phyloP scores from a whole-genome alignment of 202 grass and related monocot species.

The Dendrocalamus latiflorus region DNA sequence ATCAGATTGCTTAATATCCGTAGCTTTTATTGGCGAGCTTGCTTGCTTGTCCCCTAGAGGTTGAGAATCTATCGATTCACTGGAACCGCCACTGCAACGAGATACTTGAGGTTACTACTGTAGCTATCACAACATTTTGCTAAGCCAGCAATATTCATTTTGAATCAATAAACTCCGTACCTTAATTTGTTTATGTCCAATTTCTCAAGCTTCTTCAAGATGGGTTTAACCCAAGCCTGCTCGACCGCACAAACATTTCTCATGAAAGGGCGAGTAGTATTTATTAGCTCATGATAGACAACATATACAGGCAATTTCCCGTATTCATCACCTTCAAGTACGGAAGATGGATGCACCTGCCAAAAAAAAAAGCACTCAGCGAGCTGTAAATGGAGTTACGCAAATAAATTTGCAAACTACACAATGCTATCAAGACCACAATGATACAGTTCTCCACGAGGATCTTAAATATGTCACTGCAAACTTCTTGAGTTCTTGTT shows the following conservation, averaged over 20 bases:
- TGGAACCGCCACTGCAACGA: conserved; percentile 57
- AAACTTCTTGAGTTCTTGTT: not conserved
- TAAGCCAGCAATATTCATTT: not conserved
- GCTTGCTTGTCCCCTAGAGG: conserved; percentile 11
- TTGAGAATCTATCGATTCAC: conserved; percentile 13
- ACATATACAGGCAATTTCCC: conserved; percentile 77
- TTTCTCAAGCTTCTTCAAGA: conserved; percentile 87
- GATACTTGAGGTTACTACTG: not conserved
- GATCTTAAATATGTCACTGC: not conserved
- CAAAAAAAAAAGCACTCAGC: not conserved
- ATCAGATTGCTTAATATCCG: conserved; percentile 46
- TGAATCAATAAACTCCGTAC: conserved; percentile 19
- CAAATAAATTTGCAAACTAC: not conserved
- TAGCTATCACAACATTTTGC: not conserved
- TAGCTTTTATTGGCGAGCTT: not conserved
- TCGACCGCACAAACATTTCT: conserved; percentile 86
- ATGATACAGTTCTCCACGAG: not conserved
- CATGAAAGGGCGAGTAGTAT: conserved; percentile 85
- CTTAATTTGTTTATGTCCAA: conserved; percentile 75
- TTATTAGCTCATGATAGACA: conserved; percentile 90
- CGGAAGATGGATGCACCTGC: conserved; percentile 92
- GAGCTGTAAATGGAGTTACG: not conserved
- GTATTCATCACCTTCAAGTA: conserved; percentile 75
- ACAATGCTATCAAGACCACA: not conserved
- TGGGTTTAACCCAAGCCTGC: conserved; percentile 68